phyloP scores from a whole-genome alignment of 2,329 filamentous ascomycete genomes.

The Pyricularia sp. region DNA sequence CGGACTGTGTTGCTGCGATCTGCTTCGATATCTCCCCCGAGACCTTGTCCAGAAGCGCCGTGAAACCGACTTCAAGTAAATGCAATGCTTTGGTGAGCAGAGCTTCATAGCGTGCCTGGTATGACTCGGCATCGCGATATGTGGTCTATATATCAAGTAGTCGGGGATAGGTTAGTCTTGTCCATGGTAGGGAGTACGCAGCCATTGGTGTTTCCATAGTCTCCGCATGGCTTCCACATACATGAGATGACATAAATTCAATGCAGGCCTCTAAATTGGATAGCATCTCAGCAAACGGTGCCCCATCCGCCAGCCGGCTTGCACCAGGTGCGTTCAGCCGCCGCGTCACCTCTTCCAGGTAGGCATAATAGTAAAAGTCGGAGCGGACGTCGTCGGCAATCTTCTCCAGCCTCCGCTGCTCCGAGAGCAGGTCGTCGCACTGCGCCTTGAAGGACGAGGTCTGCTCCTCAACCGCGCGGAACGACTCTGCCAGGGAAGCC shows the following conservation, averaged over 20 bases:
- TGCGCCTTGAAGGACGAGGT: slow-evolving; percentile 88
- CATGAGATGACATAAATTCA: slow-evolving; percentile 80
- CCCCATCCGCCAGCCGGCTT: slow-evolving; percentile 68
- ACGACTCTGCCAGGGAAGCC: slow-evolving; percentile 69
- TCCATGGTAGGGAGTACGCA: not conserved
- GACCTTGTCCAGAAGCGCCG: slow-evolving; percentile 35
- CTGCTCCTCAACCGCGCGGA: slow-evolving; percentile 75
- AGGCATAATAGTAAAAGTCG: slow-evolving; percentile 89
- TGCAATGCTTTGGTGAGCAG: slow-evolving; percentile 57
- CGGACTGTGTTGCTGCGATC: slow-evolving; percentile 40
- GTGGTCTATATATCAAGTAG: slow-evolving; percentile 38
- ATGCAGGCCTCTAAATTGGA: slow-evolving; percentile 80
- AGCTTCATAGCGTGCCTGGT: slow-evolving; percentile 75
- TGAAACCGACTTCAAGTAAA: slow-evolving; percentile 45
- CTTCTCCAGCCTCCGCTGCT: slow-evolving; percentile 65
- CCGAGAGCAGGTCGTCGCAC: slow-evolving; percentile 74
- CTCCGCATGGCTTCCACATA: slow-evolving; percentile 28
- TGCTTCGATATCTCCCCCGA: slow-evolving; percentile 42
- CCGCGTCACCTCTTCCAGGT: slow-evolving; percentile 80
- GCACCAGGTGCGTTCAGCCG: slow-evolving; percentile 87
- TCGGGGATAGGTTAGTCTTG: not conserved
- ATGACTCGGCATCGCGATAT: slow-evolving; percentile 78
- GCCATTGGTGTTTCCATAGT: not conserved
- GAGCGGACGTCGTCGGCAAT: slow-evolving; percentile 76
- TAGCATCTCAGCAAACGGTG: slow-evolving; percentile 79